Base-by-base conservation (phyloP, 2,329 filamentous ascomycete species). In the Dryadomyces sulphureus region DNA sequence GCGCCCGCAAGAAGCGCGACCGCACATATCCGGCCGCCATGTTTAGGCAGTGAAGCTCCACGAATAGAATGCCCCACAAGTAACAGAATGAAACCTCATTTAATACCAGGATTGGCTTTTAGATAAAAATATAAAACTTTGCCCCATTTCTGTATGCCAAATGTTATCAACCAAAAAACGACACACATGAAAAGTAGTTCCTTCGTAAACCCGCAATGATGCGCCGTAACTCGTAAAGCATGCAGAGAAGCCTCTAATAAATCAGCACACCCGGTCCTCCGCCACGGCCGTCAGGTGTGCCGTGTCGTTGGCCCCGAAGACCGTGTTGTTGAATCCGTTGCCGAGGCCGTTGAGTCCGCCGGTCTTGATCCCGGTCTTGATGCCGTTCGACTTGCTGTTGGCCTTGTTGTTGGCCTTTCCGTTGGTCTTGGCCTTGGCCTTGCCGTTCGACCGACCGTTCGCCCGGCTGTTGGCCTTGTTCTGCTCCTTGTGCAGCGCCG, bases 21-120 rank as follows among this genome's bases (percentile, higher is more conserved):
- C 66, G 77, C 44, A 64, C 72, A 1, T 81, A 81, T 54, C 77
- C 77, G 2, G 69, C 73, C 11, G 77, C 76, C 7, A 76, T 77
- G 9, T 81, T 80, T 60, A 72, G 70, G 16, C 65, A 60, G 36
- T 22, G 41, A 19, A 19, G 25, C n/a, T n/a, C n/a, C n/a, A n/a
- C n/a, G n/a, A n/a, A n/a, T n/a, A n/a, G n/a, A n/a, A n/a, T n/a
- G n/a, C n/a, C n/a, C n/a, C 27, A 39, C 14, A 16, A 17, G 11
- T n/a, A 22, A 17, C 17, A 25, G 11, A 25, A 38, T 25, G 34
- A 39, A 39, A 45, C 14, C 9, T 16, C 20, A 41, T 21, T 16
- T 7, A 43, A 43, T 7, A 43, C 19, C 17, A 16, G 36, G 19
- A 38, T 6, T 14, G 36, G 19, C 36, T 20, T 38, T 38, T 21